Conservation (phyloP, 345 rosid species). For the Salix purpurea region DNA sequence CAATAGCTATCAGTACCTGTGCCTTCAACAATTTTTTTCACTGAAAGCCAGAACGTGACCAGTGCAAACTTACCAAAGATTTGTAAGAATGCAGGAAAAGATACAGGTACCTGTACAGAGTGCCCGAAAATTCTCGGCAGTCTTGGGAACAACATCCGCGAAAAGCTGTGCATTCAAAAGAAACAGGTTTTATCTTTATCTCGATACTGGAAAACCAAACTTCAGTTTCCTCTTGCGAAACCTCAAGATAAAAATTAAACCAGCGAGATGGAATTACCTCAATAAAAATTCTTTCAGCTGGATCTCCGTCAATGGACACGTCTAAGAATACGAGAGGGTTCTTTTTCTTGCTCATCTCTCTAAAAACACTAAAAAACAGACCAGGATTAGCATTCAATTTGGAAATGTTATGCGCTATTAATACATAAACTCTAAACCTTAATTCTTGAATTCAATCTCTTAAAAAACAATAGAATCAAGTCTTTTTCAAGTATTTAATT, state of each 20-base stretch:
- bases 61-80: not conserved
- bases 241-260: not conserved
- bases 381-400: not conserved
- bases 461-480: not conserved
- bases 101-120: constrained; percentile 76
- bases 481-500: not conserved
- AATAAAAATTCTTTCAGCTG: constrained; percentile 58
- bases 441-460: not conserved
- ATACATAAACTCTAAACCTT: constrained; percentile 32
- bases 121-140: constrained; percentile 92
- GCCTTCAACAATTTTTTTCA: not conserved
- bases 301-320: constrained; percentile 64
- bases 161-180: constrained; percentile 58
- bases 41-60: not conserved
- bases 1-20: not conserved
- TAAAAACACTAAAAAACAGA: not conserved
- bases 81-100: not conserved
- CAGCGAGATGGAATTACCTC: constrained; percentile 53
- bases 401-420: not conserved
- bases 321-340: constrained; percentile 79
- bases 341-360: constrained; percentile 67
- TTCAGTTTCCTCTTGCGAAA: not conserved
- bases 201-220: not conserved
- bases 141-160: constrained; percentile 82
- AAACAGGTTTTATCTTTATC: not conserved